A percentile compares a stretch with the other conserved stretches of the same genome.
Conservation (phyloP, 371 early-diverging fungal genomes). For the Mucor velutinosus region DNA sequence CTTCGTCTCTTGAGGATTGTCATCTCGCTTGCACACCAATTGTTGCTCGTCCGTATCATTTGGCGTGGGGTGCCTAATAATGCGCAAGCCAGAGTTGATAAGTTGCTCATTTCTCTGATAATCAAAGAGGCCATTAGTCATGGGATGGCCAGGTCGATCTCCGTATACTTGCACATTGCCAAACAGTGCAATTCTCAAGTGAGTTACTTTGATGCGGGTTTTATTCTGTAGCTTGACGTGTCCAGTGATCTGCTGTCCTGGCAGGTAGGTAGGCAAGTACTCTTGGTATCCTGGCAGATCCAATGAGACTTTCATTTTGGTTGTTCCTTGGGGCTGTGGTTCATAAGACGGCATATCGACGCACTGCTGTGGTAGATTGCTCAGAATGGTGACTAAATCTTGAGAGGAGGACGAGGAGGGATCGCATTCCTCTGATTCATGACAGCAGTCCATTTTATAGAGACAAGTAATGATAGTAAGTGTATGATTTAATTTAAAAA, state of each 20-base stretch:
- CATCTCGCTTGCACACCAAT: background rate
- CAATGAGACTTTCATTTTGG: conserved; percentile 3
- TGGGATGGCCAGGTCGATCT: background rate
- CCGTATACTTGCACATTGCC: conserved; percentile 21
- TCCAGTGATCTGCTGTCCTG: conserved; percentile 17
- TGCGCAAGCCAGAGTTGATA: conserved; percentile 13
- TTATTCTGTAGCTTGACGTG: conserved; percentile 1
- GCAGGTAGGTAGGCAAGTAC: conserved; percentile 18
- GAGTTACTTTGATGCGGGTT: conserved; percentile 4
- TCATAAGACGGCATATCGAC: background rate
- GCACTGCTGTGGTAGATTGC: background rate
- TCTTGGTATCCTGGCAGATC: conserved; percentile 9
- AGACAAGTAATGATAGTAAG: background rate
- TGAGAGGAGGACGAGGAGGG: background rate
- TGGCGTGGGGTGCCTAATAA: background rate
- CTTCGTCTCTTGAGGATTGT: background rate
- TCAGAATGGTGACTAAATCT: background rate
- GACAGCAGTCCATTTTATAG: background rate
- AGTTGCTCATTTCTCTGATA: conserved; percentile 14
- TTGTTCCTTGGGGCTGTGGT: background rate
- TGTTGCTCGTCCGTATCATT: background rate
- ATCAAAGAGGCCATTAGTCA: conserved; percentile 16
- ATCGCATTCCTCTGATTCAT: background rate
- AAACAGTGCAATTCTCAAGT: conserved; percentile 12
- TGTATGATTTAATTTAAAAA: background rate